A percentile compares a stretch with the other conserved stretches of the same genome.
Conservation (phyloP, 2,329 filamentous ascomycete genomes). For the Phyllosticta citribraziliensis region DNA sequence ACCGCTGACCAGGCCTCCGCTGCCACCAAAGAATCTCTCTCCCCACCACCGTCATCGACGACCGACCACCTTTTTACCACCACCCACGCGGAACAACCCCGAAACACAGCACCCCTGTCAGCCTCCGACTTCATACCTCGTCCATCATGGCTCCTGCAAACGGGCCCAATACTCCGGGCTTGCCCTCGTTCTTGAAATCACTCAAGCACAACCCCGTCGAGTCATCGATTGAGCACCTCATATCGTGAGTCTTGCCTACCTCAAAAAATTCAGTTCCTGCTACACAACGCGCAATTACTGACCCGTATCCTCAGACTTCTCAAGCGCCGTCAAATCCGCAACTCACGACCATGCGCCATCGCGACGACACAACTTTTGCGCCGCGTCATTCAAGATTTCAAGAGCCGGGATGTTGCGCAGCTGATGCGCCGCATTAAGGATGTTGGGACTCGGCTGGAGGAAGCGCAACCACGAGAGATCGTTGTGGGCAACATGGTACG, state of each 20-base stretch:
- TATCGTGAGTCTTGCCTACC: constrained; percentile 53
- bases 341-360: constrained; percentile 79
- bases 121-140: neutral
- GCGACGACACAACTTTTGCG: constrained; percentile 84
- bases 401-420: constrained; percentile 65
- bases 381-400: constrained; percentile 73
- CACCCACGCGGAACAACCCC: neutral
- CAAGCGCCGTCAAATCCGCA: constrained; percentile 81
- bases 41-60: neutral
- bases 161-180: constrained; percentile 55
- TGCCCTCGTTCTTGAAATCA: constrained; percentile 69
- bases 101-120: constrained; percentile 1
- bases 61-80: neutral
- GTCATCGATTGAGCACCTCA: constrained; percentile 70
- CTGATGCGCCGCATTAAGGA: constrained; percentile 72
- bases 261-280: neutral
- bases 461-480: constrained; percentile 81
- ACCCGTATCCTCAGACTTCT: constrained; percentile 48
- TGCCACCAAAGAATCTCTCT: neutral
- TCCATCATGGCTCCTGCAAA: constrained; percentile 48
- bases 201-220: constrained; percentile 69
- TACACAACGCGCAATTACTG: constrained; percentile 1
- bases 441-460: constrained; percentile 66
- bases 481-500: constrained; percentile 91
- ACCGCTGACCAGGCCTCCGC: neutral